Base-by-base conservation (phyloP, 2,329 filamentous ascomycete species). In the Neofusicoccum sp. region DNA sequence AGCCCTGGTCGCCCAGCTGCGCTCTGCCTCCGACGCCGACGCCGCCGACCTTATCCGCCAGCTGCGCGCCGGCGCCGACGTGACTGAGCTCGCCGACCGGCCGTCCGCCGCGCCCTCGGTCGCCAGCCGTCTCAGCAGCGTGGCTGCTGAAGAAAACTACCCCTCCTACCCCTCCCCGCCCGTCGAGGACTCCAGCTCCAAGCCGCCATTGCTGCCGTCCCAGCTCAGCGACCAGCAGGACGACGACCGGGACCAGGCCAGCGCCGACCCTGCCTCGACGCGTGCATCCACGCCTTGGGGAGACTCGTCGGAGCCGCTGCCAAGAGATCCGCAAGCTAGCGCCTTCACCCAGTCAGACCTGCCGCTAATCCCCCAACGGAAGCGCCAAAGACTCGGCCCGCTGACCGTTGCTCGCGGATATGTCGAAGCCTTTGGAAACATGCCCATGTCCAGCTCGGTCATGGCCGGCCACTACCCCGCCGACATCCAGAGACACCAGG, bases 361-460 rank as follows among this genome's bases (percentile, higher is more conserved):
- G 51, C 51, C 44, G 16, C 31, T 41, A 11, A 49, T 40, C 20
- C 34, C 44, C 30, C 24, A n/a, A 6, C 33, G 26, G 14, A 60
- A 60, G 26, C 45, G 38, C 2, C 38, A 38, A 12, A 56, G 31
- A 9, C 26, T 56, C 4, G 51, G 51, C 28, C 51, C 51, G 14
- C 26, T 56, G 38, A 26, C 51, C 26, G 51, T 56, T 33, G 16
- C 44, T 24, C 45, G 45, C 6, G 57, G 57, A 33, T 60, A 51
- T 20, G 57, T 60, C 8, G 45, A 60, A 26, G 28, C 44, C 8
- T 60, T 60, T 20, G 57, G 57, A 6, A 60, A 60, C 12, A 16
- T 60, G 28, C 47, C 57, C 7, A 49, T 49, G 16, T 60, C 57
- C n/a, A 60, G 57, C 57, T 49, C 57, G 6, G 30, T 60, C 14